These are phyloP conservation scores for Citrullus colocynthis DNA, from an alignment of 306 rosid genomes.

Conservation along the genomic window DNA sequence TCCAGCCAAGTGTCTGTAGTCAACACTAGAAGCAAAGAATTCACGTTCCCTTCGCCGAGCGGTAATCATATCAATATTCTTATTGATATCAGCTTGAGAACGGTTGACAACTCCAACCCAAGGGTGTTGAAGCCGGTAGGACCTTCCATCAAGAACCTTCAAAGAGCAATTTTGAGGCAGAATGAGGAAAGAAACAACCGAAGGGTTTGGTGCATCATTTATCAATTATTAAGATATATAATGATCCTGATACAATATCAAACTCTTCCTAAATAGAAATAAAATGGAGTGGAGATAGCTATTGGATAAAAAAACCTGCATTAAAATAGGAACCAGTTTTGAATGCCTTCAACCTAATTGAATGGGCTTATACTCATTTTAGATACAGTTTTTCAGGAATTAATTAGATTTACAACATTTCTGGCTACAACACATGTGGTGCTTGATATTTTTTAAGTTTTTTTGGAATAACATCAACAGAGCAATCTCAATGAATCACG, in stretches of 20 bases:
- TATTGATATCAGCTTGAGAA: slow-evolving; percentile 41
- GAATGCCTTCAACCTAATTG: neutral
- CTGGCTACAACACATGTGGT: neutral
- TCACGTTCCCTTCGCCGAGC: slow-evolving; percentile 34
- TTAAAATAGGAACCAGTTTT: neutral
- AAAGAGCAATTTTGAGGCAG: neutral
- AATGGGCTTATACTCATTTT: neutral
- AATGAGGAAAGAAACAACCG: neutral
- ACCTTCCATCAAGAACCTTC: slow-evolving; percentile 42
- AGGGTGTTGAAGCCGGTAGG: slow-evolving; percentile 36
- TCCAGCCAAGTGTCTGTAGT: slow-evolving; percentile 29
- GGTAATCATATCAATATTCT: slow-evolving; percentile 31
- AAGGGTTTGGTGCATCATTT: neutral
- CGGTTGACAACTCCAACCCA: slow-evolving; percentile 53
- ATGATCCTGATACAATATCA: neutral
- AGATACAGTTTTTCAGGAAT: neutral
- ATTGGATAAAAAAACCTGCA: neutral
- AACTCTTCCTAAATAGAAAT: neutral
- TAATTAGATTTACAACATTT: neutral
- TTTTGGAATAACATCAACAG: neutral
- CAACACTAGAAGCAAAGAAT: slow-evolving; percentile 24
- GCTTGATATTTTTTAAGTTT: neutral
- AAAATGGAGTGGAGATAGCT: neutral
- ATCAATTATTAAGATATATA: neutral
- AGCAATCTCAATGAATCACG: neutral